Evolutionary conservation across 129 eudicot genomes (phyloP), one percentile per base, ranked within the genome.

Genomic region (Artemisia argyi): DNA sequence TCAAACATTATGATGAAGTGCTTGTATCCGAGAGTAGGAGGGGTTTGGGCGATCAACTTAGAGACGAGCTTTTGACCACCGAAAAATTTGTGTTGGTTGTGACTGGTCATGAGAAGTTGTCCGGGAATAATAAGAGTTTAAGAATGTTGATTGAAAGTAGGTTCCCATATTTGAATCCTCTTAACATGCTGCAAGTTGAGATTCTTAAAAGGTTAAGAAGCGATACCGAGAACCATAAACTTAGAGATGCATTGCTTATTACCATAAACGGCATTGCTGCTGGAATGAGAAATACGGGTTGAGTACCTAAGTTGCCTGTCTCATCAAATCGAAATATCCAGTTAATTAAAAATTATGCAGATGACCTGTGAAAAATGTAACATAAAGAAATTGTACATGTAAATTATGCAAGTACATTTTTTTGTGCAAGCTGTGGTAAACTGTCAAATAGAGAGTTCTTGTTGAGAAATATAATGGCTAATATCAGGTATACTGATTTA

Each of bases 211-310:
- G 96, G 85, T 61, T 92, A 86, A 89, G 96, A 76, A 68, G 76
- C 4, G 98, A 92, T 61, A 79, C 86, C 11, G 92, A 90, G 57
- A 90, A 89, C 71, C 65, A 66, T 59, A 85, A 84, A 59, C 96
- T 93, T 54, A 56, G 97, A 64, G 98, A 93, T 77, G 97, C 97
- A 5, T 66, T 93, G 87, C 89, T 89, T 47, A 87, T 93, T 16
- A 93, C 98, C 15, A 87, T 93, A 10, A 93, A 93, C 19, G 98
- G 98, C 44, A 93, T 90, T 68, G 96, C 97, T 71, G 97, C 98
- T 66, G 98, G 98, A 39, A 93, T 93, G 98, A 87, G 96, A 75
- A 93, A 93, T 78, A 93, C 98, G 0, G 98, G 98, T 49, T 93
- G 71, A 79, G 19, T 64, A 28, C 30, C 4, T 32, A 32, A 11